Conservation (phyloP, 371 early-diverging fungal species). For the Blakeslea trispora region DNA sequence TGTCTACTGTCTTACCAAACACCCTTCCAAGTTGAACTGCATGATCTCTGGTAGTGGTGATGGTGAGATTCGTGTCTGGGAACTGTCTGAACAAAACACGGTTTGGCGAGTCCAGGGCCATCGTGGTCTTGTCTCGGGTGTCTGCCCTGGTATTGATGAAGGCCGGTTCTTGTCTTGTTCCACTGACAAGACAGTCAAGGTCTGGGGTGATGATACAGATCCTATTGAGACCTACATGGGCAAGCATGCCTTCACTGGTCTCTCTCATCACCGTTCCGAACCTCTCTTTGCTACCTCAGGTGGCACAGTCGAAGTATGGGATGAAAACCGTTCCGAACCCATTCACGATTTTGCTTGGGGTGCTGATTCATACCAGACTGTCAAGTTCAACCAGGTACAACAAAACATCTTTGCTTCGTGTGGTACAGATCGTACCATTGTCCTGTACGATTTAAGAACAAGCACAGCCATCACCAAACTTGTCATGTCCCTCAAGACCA, state of each 20-base stretch:
- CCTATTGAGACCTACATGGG: slow-evolving; percentile 78
- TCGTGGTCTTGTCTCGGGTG: slow-evolving; percentile 79
- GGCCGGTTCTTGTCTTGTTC: slow-evolving; percentile 85
- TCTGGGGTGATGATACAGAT: slow-evolving; percentile 71
- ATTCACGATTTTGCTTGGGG: slow-evolving; percentile 88
- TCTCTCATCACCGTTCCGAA: slow-evolving; percentile 82
- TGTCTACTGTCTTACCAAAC: slow-evolving; percentile 93
- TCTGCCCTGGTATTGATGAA: slow-evolving; percentile 66
- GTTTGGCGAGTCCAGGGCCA: slow-evolving; percentile 80
- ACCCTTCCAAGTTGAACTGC: slow-evolving; percentile 78
- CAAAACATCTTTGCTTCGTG: slow-evolving; percentile 87
- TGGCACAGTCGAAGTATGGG: slow-evolving; percentile 90
- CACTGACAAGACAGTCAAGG: slow-evolving; percentile 84
- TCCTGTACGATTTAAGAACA: slow-evolving; percentile 92
- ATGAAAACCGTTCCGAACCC: slow-evolving; percentile 86
- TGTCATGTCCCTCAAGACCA: slow-evolving; percentile 77
- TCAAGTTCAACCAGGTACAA: slow-evolving; percentile 95
- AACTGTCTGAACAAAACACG: slow-evolving; percentile 69
- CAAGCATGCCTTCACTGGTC: slow-evolving; percentile 76
- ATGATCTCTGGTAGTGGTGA: slow-evolving; percentile 93
- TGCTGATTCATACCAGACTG: slow-evolving; percentile 89
- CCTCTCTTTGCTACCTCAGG: slow-evolving; percentile 88
- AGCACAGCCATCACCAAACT: slow-evolving; percentile 78
- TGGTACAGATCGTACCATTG: slow-evolving; percentile 91
- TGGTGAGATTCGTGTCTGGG: slow-evolving; percentile 91